Evolutionary conservation across 768 basidiomycete species (phyloP).

Genomic region (Lentinula detonsa): DNA sequence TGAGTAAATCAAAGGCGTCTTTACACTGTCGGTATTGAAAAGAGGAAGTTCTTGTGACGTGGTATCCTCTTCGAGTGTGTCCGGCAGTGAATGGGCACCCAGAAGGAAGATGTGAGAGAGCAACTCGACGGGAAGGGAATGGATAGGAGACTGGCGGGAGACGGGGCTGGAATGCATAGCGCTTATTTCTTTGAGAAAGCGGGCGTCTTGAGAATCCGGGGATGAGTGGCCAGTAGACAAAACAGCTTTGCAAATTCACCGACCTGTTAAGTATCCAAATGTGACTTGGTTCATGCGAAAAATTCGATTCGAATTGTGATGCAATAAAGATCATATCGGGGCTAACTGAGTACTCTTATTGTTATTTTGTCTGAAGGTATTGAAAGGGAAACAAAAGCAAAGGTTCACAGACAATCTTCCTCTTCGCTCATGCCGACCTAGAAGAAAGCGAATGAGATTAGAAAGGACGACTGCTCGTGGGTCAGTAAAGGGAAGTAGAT

Average conservation of each 20-base stretch:
- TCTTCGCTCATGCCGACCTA: neutral
- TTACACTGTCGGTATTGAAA: conserved; percentile 35
- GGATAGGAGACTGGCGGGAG: conserved; percentile 21
- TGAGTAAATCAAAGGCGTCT: conserved; percentile 38
- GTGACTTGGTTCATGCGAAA: conserved; percentile 3
- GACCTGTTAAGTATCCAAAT: neutral
- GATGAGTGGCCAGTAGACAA: neutral
- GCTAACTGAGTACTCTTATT: neutral
- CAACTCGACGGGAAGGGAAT: conserved; percentile 48
- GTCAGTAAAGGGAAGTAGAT: neutral
- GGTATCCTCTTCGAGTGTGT: conserved; percentile 15
- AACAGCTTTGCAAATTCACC: too few relatives aligned
- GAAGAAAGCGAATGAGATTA: neutral
- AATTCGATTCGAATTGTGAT: neutral
- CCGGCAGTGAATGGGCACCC: conserved; percentile 27
- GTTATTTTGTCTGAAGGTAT: neutral
- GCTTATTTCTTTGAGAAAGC: conserved; percentile 9
- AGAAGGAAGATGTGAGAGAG: conserved; percentile 51
- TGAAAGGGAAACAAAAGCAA: neutral
- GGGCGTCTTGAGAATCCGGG: conserved; percentile 1
- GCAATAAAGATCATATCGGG: conserved; percentile 1
- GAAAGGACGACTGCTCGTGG: neutral
- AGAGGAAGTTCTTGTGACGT: conserved; percentile 20
- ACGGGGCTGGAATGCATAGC: neutral
- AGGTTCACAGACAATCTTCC: neutral